Conservation (phyloP, 257 asterid genomes). For the Fraxinus anomala region DNA sequence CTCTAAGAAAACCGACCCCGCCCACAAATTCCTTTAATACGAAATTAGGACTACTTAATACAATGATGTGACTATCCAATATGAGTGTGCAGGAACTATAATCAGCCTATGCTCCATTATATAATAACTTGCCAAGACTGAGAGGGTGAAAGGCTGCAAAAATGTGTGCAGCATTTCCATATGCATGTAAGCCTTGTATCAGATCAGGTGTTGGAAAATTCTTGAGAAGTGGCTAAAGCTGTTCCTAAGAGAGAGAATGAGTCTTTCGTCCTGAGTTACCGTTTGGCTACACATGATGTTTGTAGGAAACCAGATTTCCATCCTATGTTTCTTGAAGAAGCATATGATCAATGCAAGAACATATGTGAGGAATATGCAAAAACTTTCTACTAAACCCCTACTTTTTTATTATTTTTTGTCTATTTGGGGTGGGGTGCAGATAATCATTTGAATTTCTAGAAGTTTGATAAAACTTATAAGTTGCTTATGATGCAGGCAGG, state of each 20-base stretch:
- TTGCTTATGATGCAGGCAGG: conserved; percentile 47
- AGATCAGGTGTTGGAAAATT: conserved; percentile 20
- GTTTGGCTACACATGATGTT: conserved; percentile 15
- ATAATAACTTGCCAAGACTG: neutral
- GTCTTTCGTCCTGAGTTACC: conserved; percentile 37
- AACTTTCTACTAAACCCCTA: conserved; percentile 55
- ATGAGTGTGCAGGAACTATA: neutral
- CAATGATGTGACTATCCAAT: neutral
- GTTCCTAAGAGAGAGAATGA: conserved; percentile 39
- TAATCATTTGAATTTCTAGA: neutral
- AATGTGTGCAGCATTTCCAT: conserved; percentile 48
- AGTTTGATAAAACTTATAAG: neutral
- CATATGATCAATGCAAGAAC: conserved; percentile 66
- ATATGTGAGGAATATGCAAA: conserved; percentile 84
- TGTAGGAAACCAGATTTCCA: conserved; percentile 36
- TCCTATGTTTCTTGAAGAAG: conserved; percentile 68
- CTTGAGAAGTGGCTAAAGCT: conserved; percentile 42
- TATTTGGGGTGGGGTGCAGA: too few relatives aligned
- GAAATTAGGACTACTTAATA: neutral
- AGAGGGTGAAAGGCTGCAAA: neutral
- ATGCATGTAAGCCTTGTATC: conserved; percentile 31
- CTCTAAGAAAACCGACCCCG: neutral
- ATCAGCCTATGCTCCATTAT: neutral
- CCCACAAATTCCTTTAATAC: neutral
- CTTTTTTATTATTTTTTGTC: neutral